Conservation (phyloP, 257 asterid genomes). For the Jacaranda copaia region DNA sequence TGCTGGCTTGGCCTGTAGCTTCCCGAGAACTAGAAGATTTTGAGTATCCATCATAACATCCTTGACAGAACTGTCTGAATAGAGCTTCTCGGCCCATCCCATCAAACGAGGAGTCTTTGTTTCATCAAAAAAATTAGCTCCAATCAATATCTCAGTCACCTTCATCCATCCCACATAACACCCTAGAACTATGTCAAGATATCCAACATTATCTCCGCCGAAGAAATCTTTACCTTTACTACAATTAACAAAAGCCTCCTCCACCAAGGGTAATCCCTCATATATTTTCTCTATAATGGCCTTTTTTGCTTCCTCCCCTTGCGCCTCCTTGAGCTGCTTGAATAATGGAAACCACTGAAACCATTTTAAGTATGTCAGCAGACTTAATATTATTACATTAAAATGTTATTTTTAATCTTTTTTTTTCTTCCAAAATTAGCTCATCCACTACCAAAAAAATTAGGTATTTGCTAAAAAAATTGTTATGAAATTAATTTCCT, state of each 20-base stretch:
- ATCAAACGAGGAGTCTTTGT: constrained; percentile 44
- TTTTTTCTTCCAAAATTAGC: too few species aligned
- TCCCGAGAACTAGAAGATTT: constrained; percentile 25
- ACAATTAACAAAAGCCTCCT: constrained; percentile 46
- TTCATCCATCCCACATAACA: constrained; percentile 41
- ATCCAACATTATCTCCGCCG: constrained; percentile 50
- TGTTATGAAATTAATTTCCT: too few species aligned
- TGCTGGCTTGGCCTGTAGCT: constrained; percentile 20
- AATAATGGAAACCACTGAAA: constrained; percentile 47
- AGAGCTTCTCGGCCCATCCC: constrained; percentile 45
- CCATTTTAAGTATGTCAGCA: not conserved
- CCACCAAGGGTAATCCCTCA: constrained; percentile 41
- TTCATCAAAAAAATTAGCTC: constrained; percentile 36
- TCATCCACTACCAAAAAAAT: too few species aligned
- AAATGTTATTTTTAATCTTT: too few species aligned
- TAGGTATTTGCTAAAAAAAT: too few species aligned
- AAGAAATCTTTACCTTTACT: constrained; percentile 49
- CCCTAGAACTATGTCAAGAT: constrained; percentile 48
- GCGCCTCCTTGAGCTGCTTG: constrained; percentile 13
- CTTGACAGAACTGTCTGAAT: constrained; percentile 34
- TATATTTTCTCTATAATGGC: constrained; percentile 34
- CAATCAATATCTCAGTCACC: constrained; percentile 25
- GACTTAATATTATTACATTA: not conserved
- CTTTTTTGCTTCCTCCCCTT: constrained; percentile 41
- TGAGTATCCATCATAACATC: constrained; percentile 39